These are phyloP conservation scores for Scedosporium dehoogii DNA, from an alignment of 2,329 filamentous ascomycete species.

Conservation along the genomic window DNA sequence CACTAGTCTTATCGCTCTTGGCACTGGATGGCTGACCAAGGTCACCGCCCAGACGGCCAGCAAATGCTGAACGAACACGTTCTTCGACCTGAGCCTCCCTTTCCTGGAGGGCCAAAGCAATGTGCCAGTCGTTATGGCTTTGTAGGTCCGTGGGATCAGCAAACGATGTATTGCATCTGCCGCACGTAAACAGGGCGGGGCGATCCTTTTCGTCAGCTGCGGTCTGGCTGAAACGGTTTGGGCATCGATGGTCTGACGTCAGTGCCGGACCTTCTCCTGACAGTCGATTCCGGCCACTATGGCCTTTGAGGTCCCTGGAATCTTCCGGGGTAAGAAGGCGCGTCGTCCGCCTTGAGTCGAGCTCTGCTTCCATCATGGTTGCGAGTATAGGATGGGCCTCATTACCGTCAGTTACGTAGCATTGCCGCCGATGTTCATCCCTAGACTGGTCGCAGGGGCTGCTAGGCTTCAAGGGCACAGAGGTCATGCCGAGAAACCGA, in stretches of 20 bases:
- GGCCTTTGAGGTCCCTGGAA: background rate
- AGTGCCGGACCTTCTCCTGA: background rate
- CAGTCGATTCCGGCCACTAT: background rate
- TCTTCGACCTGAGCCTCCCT: constrained; percentile 33
- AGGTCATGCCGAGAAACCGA: constrained; percentile 43
- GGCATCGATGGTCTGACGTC: constrained; percentile 3
- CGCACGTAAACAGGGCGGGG: background rate
- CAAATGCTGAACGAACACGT: constrained; percentile 38
- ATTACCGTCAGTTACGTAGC: background rate
- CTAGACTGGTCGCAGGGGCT: background rate
- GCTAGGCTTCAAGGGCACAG: constrained; percentile 13
- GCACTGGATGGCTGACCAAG: background rate
- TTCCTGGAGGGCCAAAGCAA: constrained; percentile 75
- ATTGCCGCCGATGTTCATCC: background rate
- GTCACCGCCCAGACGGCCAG: constrained; percentile 11
- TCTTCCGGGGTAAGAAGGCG: background rate
- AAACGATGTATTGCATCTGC: constrained; percentile 13
- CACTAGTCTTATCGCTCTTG: background rate
- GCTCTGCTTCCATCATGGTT: background rate
- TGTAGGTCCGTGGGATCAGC: constrained; percentile 40
- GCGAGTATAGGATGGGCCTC: background rate
- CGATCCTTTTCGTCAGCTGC: background rate
- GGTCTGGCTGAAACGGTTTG: constrained; percentile 8
- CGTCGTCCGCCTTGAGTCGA: background rate
- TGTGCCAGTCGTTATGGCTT: constrained; percentile 89